These are phyloP conservation scores for Smittium culicis DNA, from an alignment of 371 early-diverging fungal genomes.

Conservation along the genomic window DNA sequence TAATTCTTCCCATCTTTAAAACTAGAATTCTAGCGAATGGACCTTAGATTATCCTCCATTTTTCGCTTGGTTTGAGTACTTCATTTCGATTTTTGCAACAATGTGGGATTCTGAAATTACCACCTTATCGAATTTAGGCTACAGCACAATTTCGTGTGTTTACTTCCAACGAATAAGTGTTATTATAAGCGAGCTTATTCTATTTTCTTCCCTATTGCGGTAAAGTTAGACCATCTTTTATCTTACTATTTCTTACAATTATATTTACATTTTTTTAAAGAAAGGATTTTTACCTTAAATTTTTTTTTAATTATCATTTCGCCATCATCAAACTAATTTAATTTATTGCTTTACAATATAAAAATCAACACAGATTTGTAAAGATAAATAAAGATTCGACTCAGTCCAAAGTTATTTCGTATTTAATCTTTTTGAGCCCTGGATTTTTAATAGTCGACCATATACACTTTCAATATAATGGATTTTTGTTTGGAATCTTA, in stretches of 20 bases:
- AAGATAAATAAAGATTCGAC: slow-evolving; percentile 8
- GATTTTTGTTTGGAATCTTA: slow-evolving; percentile 78
- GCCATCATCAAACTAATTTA: too few relatives aligned
- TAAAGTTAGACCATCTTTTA: not conserved
- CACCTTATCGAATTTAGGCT: slow-evolving; percentile 48
- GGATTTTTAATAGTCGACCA: slow-evolving; percentile 76
- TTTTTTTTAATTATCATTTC: too few relatives aligned
- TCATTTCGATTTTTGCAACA: slow-evolving; percentile 48
- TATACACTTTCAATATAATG: slow-evolving; percentile 95
- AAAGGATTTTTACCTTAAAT: too few relatives aligned
- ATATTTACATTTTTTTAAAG: too few relatives aligned
- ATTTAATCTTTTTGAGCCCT: slow-evolving; percentile 61
- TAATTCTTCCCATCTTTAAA: not conserved
- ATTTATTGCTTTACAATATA: too few relatives aligned
- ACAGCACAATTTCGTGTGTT: slow-evolving; percentile 50
- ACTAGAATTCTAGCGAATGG: slow-evolving; percentile 69
- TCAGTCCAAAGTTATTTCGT: slow-evolving; percentile 31
- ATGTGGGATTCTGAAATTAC: slow-evolving; percentile 62
- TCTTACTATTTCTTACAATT: too few relatives aligned
- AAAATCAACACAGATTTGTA: too few relatives aligned
- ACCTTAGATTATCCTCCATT: slow-evolving; percentile 95
- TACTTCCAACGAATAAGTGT: slow-evolving; percentile 75
- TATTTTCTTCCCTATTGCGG: slow-evolving; percentile 47
- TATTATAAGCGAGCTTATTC: slow-evolving; percentile 60
- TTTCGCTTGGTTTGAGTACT: slow-evolving; percentile 90